Base-by-base conservation (phyloP, 768 basidiomycete species). In the Cubamyces lactineus region DNA sequence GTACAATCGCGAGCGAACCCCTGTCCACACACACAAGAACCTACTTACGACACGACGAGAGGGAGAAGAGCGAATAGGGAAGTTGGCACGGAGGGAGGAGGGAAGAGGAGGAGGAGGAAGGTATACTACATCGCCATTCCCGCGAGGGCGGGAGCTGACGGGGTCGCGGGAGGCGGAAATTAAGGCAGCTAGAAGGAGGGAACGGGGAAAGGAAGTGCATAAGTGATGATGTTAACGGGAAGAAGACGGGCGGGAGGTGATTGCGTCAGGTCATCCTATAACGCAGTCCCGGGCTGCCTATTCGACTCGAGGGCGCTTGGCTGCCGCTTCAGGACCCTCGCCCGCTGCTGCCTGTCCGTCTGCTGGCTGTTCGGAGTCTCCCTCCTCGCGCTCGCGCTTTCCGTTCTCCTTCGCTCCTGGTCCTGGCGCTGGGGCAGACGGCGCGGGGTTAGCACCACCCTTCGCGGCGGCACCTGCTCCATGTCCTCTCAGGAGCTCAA, bases 401-500 rank as follows among this genome's bases (percentile, higher is more conserved):
- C 64, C 64, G 21, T 53, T 62, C 38, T 68, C 67, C 46, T 66
- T 68, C 39, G 59, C 8, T 5, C 41, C 48, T 4, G 64, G 19
- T 2, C 54, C 39, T 40, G 63, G 40, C 45, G 38, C 30, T 13
- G 59, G 34, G 5, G 58, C 56, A 48, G 66, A 13, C 28, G 47
- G n/a, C 17, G 57, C 34, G 9, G 61, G 17, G 16, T 57, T 49
- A 19, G 51, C 48, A 30, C 39, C 49, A 0, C 51, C 61, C 17
- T 23, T 54, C 8, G 61, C 62, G 5, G 28, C 47, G 3, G 49
- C 24, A 1, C 40, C 53, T 5, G 60, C 46, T n/a, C 60, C 58
- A 11, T 62, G 59, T 3, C 64, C 58, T 30, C 67, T 57, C 4
- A 89, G 70, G 38, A 79, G 75, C 51, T 86, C 84, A 15, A 91